Percentiles rank a stretch among this genome's conserved stretches.
phyloP scores from a whole-genome alignment of 768 basidiomycete species.

The Leccinellum albellum region DNA sequence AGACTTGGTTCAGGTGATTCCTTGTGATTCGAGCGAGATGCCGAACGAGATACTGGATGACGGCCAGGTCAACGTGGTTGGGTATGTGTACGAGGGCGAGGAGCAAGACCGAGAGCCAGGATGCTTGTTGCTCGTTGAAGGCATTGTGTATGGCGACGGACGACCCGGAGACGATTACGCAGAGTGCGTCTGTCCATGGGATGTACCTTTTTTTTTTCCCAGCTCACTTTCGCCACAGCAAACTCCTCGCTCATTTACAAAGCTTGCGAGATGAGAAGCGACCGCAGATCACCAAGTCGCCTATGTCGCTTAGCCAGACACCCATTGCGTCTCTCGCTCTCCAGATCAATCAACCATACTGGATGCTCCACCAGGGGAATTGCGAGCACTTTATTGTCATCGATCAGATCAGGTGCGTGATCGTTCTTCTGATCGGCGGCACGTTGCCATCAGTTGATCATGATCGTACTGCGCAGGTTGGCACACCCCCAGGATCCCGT shows the following conservation, averaged over 20 bases:
- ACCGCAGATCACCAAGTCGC: conserved; percentile 34
- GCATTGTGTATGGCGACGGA: conserved; percentile 54
- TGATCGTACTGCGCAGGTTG: conserved; percentile 38
- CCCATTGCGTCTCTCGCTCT: conserved; percentile 52
- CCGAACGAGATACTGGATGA: conserved; percentile 37
- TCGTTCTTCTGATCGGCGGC: neutral
- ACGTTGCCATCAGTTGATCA: neutral
- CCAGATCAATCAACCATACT: conserved; percentile 73
- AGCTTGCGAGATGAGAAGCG: conserved; percentile 31
- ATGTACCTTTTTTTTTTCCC: neutral
- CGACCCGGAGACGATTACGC: conserved; percentile 51
- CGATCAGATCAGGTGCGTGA: conserved; percentile 62
- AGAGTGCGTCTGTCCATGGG: conserved; percentile 35
- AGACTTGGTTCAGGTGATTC: conserved; percentile 56
- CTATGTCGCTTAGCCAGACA: conserved; percentile 45
- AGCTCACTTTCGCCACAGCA: conserved; percentile 33
- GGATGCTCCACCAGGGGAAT: conserved; percentile 74
- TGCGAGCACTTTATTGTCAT: conserved; percentile 79
- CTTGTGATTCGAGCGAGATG: conserved; percentile 58
- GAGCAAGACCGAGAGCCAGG: conserved; percentile 27
- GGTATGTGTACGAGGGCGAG: conserved; percentile 28
- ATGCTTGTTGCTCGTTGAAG: conserved; percentile 61
- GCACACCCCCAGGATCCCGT: conserved; percentile 54
- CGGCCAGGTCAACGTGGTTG: conserved; percentile 29
- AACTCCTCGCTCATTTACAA: conserved; percentile 40